Percentiles rank a stretch among this genome's conserved stretches.
These are phyloP conservation scores for Abelmoschus esculentus DNA, from an alignment of 345 rosid species.

Conservation along the genomic window DNA sequence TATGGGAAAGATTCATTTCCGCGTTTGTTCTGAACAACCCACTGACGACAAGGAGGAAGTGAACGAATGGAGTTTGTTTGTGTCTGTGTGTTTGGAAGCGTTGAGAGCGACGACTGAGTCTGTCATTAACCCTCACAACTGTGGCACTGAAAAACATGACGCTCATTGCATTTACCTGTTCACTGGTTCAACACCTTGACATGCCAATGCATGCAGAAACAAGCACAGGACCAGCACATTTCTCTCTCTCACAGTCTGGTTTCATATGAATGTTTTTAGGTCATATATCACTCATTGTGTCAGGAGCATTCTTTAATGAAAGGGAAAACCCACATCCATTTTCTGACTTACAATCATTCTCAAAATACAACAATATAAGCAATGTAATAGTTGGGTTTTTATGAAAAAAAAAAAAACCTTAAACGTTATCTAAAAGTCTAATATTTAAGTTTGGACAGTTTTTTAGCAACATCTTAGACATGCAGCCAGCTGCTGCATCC, in stretches of 20 bases:
- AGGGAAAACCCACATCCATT: not conserved
- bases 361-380: not conserved
- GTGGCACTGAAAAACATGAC: not conserved
- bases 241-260: not conserved
- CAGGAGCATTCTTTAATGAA: not conserved
- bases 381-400: not conserved
- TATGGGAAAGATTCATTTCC: slow-evolving; percentile 23
- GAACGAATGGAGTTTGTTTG: not conserved
- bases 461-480: no score
- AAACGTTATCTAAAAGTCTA: no score
- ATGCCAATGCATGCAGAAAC: no score
- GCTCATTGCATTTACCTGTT: not conserved
- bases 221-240: no score
- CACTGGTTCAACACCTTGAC: not conserved
- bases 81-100: not conserved
- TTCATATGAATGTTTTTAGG: not conserved
- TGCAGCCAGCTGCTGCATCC: no score
- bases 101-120: not conserved
- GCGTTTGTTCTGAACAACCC: slow-evolving; percentile 5
- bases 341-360: not conserved
- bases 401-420: no score
- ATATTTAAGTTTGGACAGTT: no score
- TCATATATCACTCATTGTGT: not conserved
- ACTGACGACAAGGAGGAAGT: not conserved
- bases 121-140: not conserved